Conservation (phyloP, 495 filamentous ascomycete genomes). For the Immersiella caudata region DNA sequence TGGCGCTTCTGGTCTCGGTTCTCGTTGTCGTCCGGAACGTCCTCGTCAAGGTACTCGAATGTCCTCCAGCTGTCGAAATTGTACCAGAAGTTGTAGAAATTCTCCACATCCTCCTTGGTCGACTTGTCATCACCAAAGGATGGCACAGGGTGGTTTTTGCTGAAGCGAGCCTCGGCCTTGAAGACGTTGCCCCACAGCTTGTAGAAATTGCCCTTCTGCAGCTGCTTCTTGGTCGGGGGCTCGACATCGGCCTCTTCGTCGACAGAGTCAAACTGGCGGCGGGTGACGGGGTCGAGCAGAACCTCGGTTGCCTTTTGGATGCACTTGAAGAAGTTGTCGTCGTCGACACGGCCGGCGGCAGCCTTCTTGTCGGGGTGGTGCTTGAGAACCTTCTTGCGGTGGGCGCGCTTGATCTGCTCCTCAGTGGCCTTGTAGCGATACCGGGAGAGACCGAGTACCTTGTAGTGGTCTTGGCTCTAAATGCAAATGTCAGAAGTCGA, state of each 20-base stretch:
- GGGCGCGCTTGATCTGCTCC: conserved; percentile 96
- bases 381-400: conserved; percentile 98
- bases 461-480: conserved; percentile 95
- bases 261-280: conserved; percentile 94
- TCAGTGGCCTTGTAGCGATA: conserved; percentile 91
- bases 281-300: conserved; percentile 86
- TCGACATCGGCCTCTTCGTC: conserved; percentile 92
- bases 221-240: conserved; percentile 86
- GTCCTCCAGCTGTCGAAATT: conserved; percentile 97
- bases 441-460: conserved; percentile 89
- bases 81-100: conserved; percentile 99
- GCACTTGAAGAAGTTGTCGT: conserved; percentile 99
- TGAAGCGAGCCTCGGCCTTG: conserved; percentile 89
- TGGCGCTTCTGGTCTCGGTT: conserved; percentile 91
- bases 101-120: conserved; percentile 83
- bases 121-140: conserved; percentile 81
- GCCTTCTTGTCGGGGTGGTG: conserved; percentile 99
- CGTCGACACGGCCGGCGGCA: conserved; percentile 80
- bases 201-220: conserved; percentile 84
- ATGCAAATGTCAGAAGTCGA: conserved; percentile 34
- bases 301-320: conserved; percentile 98
- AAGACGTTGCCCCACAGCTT: conserved; percentile 90
- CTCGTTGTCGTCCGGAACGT: conserved; percentile 97
- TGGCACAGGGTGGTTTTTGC: conserved; percentile 84
- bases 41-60: conserved; percentile 98